A percentile compares a stretch with the other conserved stretches of the same genome.
Conservation (phyloP, 2,329 filamentous ascomycete genomes). For the Alternaria ethzedia region DNA sequence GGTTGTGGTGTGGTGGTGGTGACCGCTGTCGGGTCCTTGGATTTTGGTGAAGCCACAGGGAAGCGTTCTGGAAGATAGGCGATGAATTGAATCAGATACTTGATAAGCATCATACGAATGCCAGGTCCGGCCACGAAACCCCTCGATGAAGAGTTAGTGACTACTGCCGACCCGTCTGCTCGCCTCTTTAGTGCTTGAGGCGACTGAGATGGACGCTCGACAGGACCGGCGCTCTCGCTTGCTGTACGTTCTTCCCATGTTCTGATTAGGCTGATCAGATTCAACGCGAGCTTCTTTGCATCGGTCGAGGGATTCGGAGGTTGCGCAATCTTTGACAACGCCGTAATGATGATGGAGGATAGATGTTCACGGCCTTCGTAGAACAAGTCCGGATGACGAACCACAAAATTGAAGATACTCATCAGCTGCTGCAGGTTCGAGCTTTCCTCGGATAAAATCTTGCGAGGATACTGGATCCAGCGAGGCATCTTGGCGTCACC, state of each 20-base stretch:
- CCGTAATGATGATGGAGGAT: constrained; percentile 84
- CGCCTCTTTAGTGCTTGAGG: constrained; percentile 75
- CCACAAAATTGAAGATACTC: constrained; percentile 96
- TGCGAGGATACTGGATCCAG: constrained; percentile 89
- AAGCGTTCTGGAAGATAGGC: constrained; percentile 87
- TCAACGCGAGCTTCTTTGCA: constrained; percentile 87
- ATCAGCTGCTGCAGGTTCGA: constrained; percentile 96
- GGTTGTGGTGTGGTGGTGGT: constrained; percentile 55
- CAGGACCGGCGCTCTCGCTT: constrained; percentile 55
- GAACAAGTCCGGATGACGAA: constrained; percentile 89
- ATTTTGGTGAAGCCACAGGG: constrained; percentile 62
- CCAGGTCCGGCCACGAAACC: constrained; percentile 54
- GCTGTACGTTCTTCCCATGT: constrained; percentile 89
- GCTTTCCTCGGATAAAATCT: constrained; percentile 91
- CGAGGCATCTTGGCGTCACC: constrained; percentile 75
- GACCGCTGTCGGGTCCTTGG: constrained; percentile 49
- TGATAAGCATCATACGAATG: constrained; percentile 81
- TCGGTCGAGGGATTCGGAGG: constrained; percentile 87
- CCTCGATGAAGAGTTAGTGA: constrained; percentile 60
- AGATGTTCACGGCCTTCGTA: constrained; percentile 95
- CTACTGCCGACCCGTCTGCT: constrained; percentile 67
- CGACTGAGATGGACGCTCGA: constrained; percentile 66
- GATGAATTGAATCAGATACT: constrained; percentile 95
- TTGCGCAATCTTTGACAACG: constrained; percentile 84
- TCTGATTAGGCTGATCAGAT: constrained; percentile 89